Evolutionary conservation across 495 filamentous ascomycete species (phyloP).

Genomic region (Parmelia sp.): DNA sequence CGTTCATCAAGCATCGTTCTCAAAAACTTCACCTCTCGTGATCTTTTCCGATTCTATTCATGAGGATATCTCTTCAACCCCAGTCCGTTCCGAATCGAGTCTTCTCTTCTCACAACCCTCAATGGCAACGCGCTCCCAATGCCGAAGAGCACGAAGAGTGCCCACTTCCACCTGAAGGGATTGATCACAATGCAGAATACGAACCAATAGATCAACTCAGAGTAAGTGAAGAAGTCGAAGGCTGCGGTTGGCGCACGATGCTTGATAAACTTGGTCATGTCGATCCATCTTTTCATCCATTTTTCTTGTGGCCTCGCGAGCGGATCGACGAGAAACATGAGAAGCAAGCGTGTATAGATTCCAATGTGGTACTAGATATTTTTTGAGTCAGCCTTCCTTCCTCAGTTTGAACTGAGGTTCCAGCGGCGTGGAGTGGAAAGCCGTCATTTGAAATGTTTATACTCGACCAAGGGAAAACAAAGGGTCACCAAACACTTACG

Average conservation of each 20-base stretch:
- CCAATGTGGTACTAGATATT: constrained; percentile 78
- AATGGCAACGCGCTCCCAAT: constrained; percentile 60
- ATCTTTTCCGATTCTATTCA: constrained; percentile 14
- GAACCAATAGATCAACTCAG: constrained; percentile 81
- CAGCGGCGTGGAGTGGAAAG: neutral
- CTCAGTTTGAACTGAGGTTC: neutral
- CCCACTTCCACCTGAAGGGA: constrained; percentile 74
- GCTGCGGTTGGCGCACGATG: constrained; percentile 57
- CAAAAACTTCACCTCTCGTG: neutral
- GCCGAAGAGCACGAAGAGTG: constrained; percentile 71
- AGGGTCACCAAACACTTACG: neutral
- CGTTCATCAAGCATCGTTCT: neutral
- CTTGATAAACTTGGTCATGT: constrained; percentile 75
- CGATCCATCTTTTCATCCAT: constrained; percentile 82
- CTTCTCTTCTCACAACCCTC: constrained; percentile 59
- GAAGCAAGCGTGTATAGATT: constrained; percentile 76
- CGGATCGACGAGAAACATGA: constrained; percentile 80
- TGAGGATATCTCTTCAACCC: constrained; percentile 28
- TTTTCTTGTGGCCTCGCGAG: constrained; percentile 61
- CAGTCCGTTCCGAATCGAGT: constrained; percentile 45
- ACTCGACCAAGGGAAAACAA: neutral
- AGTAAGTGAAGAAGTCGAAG: constrained; percentile 85
- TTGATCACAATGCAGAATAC: constrained; percentile 70
- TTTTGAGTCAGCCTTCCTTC: neutral
- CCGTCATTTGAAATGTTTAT: neutral